Evolutionary conservation across 371 early-diverging fungal genomes (phyloP).

Genomic region (Mortierella sp.): DNA sequence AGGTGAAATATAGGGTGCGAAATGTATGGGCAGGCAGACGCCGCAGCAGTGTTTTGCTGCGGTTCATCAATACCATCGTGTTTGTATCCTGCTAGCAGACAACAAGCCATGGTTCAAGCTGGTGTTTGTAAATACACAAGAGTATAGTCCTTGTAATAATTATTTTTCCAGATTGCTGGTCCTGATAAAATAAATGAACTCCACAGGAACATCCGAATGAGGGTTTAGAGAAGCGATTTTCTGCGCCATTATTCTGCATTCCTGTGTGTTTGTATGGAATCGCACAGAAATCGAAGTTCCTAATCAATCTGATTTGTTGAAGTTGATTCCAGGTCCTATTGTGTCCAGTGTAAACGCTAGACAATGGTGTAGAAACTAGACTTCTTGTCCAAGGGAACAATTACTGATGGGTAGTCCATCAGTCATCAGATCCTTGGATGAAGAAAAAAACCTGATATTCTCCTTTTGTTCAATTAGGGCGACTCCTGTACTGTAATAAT

Average conservation of each 20-base stretch:
- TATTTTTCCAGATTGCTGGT: not conserved
- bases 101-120: not conserved
- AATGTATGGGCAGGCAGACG: not conserved
- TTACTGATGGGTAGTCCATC: not conserved
- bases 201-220: not conserved
- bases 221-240: not conserved
- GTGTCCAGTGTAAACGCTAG: not conserved
- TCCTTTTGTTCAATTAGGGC: not conserved
- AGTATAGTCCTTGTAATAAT: not conserved
- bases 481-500: not conserved
- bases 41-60: not conserved
- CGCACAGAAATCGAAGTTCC: not conserved
- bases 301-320: not conserved
- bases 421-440: not conserved
- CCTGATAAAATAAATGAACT: not conserved
- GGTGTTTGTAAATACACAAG: not conserved
- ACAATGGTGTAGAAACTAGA: no score
- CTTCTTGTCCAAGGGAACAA: not conserved
- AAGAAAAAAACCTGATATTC: not conserved
- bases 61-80: no score
- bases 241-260: no score
- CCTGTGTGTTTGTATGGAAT: not conserved
- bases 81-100: not conserved
- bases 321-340: not conserved
- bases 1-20: no score